Conservation (phyloP, 768 basidiomycete species). For the Phylloporus sp. region DNA sequence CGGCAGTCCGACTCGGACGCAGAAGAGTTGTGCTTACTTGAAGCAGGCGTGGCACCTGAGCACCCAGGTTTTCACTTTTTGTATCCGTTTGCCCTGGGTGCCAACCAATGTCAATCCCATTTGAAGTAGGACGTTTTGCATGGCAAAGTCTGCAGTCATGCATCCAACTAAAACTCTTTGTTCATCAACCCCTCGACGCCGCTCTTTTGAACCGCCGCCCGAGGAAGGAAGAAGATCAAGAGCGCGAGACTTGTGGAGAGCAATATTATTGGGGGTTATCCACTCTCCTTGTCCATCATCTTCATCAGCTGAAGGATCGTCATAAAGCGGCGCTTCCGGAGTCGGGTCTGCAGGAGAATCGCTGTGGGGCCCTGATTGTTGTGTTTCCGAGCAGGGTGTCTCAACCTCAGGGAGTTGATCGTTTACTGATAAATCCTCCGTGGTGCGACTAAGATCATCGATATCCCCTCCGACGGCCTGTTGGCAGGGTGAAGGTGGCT, state of each 20-base stretch:
- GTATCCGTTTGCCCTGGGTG: constrained; percentile 85
- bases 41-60: constrained; percentile 97
- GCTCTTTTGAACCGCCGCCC: constrained; percentile 26
- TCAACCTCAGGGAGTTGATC: constrained; percentile 15
- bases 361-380: constrained; percentile 11
- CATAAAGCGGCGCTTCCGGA: constrained; percentile 45
- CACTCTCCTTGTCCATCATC: constrained; percentile 92
- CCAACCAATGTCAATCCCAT: constrained; percentile 90
- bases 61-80: constrained; percentile 93
- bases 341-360: constrained; percentile 8
- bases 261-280: constrained; percentile 92
- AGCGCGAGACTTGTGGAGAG: constrained; percentile 80
- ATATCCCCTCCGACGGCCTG: neutral
- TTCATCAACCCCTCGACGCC: constrained; percentile 35
- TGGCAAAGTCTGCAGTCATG: constrained; percentile 98
- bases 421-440: constrained; percentile 10
- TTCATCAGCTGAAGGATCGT: constrained; percentile 69
- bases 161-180: constrained; percentile 67
- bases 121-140: constrained; percentile 96
- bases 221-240: constrained; percentile 72
- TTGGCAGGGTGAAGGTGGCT: neutral
- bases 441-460: constrained; percentile 10
- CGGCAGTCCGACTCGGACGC: neutral
- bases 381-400: constrained; percentile 33
- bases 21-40: constrained; percentile 62